Evolutionary conservation across 768 basidiomycete genomes (phyloP).

Genomic region (Imleria badia): DNA sequence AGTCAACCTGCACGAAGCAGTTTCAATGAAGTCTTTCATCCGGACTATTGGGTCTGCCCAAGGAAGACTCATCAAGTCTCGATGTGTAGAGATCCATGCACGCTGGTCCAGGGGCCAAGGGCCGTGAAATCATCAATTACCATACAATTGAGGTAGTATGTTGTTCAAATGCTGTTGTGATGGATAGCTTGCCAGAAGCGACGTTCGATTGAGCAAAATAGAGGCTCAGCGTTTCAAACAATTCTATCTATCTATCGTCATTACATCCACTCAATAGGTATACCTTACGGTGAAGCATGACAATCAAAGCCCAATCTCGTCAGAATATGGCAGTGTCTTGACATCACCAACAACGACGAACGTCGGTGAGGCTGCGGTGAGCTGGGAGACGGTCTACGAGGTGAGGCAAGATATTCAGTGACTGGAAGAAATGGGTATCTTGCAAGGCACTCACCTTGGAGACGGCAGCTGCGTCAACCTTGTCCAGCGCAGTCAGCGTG

Average conservation of each 20-base stretch:
- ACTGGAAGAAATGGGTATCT: neutral
- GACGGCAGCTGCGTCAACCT: constrained; percentile 62
- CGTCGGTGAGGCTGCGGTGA: constrained; percentile 79
- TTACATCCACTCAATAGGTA: constrained; percentile 17
- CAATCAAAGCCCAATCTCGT: constrained; percentile 75
- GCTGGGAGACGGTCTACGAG: constrained; percentile 52
- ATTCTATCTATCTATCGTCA: constrained; percentile 22
- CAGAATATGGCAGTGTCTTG: constrained; percentile 73
- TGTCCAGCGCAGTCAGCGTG: constrained; percentile 68
- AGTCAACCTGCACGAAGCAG: too few species aligned
- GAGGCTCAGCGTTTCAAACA: constrained; percentile 6
- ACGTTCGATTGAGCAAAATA: neutral
- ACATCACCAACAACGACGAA: constrained; percentile 85
- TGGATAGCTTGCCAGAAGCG: too few species aligned
- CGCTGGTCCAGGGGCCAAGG: too few species aligned
- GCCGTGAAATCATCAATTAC: too few species aligned
- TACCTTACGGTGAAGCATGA: neutral
- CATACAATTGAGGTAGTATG: too few species aligned
- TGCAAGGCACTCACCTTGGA: constrained; percentile 52
- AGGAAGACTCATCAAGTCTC: too few species aligned
- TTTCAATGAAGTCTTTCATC: too few species aligned
- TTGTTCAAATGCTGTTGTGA: too few species aligned
- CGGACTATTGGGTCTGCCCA: too few species aligned
- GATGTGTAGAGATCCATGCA: too few species aligned
- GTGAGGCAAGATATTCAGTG: neutral